Base-by-base conservation (phyloP, 768 basidiomycete genomes). In the Mycena galericulata region DNA sequence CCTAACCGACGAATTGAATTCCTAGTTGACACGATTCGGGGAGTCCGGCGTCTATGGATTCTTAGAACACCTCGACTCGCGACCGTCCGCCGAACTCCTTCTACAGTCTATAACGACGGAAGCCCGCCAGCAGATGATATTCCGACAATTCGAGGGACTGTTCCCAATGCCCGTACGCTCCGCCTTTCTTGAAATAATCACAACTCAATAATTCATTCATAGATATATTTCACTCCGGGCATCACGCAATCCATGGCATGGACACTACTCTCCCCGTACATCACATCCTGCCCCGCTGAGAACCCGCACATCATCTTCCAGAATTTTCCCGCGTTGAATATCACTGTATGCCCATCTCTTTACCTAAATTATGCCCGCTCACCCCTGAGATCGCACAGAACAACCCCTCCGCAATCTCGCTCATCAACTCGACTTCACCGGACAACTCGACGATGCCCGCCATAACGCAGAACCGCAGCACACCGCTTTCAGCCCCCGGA, bases 21-120 rank as follows among this genome's bases (percentile, higher is more conserved):
- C n/a, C n/a, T 49, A 80, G 78, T 75, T 88, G 20, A 88, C 87
- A 0, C 81, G 85, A 10, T 84, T 81, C 68, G 90, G 88, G 40
- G 89, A 90, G 73, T 84, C 85, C 1, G 89, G 89, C 14, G 86
- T 88, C 18, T 87, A 86, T 71, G 89, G 90, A 11, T 91, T 91
- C 82, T 76, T 91, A n/a, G 80, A 85, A 57, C 88, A 90, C 74
- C 83, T 92, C 41, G 80, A 90, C 76, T 87, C 87, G 24, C 82
- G 88, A 36, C 83, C 86, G 3, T 72, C 84, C 0, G 89, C 89
- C 2, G 76, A 82, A 51, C 76, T 91, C 15, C 79, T 91, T 18
- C 74, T 86, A 9, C 86, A 90, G 74, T 81, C 84, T 9, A 89
- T 92, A 71, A 81, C 88, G 0, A 89, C 86, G 15, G 89, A 91